A percentile compares a stretch with the other conserved stretches of the same genome.
Conservation (phyloP, 2,329 filamentous ascomycete genomes). For the Trichoderma endophyticum region DNA sequence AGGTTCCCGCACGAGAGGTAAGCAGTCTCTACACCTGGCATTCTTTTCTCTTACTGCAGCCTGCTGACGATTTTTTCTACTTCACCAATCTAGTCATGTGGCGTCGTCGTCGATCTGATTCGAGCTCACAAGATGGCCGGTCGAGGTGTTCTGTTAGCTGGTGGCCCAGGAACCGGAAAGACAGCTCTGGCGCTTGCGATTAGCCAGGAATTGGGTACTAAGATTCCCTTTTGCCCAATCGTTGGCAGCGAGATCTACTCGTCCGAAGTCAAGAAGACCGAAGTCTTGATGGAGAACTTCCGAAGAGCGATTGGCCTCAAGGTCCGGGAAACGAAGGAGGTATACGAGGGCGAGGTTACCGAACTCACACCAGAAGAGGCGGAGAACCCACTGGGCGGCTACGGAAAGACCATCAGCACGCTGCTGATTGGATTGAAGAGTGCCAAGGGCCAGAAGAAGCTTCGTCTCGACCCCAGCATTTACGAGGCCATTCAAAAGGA, state of each 20-base stretch:
- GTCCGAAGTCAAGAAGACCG: constrained; percentile 98
- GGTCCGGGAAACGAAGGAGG: constrained; percentile 97
- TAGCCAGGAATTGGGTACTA: constrained; percentile 94
- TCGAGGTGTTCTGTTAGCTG: constrained; percentile 86
- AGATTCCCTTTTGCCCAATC: constrained; percentile 97
- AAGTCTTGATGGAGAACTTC: constrained; percentile 99
- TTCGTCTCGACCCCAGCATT: constrained; percentile 93
- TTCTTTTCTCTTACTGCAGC: background rate
- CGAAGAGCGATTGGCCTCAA: constrained; percentile 92
- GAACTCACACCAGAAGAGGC: constrained; percentile 97
- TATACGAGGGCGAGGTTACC: constrained; percentile 98
- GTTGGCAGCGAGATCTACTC: constrained; percentile 98
- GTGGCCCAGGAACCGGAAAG: constrained; percentile 94
- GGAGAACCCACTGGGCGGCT: constrained; percentile 94
- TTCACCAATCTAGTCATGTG: constrained; percentile 66
- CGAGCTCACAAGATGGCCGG: constrained; percentile 97
- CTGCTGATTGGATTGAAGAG: constrained; percentile 93
- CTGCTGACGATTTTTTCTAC: background rate
- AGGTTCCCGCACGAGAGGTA: constrained; percentile 84
- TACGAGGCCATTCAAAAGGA: constrained; percentile 99
- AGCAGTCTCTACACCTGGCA: constrained; percentile 20
- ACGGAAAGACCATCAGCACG: constrained; percentile 96
- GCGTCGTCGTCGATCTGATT: constrained; percentile 93
- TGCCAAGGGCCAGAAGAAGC: constrained; percentile 94
- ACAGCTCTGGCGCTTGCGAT: constrained; percentile 93